Percentiles rank a stretch among this genome's conserved stretches.
Evolutionary conservation across 73 alveolate species (phyloP).

Genomic region (Stentor coeruleus): DNA sequence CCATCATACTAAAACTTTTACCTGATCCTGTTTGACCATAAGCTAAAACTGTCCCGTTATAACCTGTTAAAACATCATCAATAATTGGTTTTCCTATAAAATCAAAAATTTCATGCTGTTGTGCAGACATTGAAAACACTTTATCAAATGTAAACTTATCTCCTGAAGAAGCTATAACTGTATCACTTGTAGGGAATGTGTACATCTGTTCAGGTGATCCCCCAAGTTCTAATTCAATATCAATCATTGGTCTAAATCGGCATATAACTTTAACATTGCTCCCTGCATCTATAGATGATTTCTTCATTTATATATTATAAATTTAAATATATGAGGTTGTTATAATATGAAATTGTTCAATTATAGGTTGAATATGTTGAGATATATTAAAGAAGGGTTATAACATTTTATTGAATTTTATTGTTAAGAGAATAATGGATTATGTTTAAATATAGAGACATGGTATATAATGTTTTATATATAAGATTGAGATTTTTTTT

Average conservation of each 20-base stretch:
- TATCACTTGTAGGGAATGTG: neutral
- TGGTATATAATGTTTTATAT: too few relatives aligned
- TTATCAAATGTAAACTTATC: conserved; percentile 50
- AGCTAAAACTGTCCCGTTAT: conserved; percentile 81
- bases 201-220: neutral
- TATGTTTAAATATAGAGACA: too few relatives aligned
- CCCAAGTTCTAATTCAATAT: conserved; percentile 28
- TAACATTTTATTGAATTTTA: too few relatives aligned
- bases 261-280: conserved; percentile 48
- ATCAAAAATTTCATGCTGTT: conserved; percentile 49
- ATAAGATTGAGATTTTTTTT: too few relatives aligned
- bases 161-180: neutral
- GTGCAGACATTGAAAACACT: conserved; percentile 47
- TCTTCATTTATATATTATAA: too few relatives aligned
- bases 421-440: too few relatives aligned
- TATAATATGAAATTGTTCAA: too few relatives aligned
- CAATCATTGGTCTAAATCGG: conserved; percentile 53
- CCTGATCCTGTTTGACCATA: conserved; percentile 95
- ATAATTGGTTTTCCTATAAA: conserved; percentile 53
- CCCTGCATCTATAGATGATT: too few relatives aligned
- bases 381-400: too few relatives aligned
- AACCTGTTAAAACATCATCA: conserved; percentile 70
- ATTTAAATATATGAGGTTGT: too few relatives aligned
- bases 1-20: conserved; percentile 86
- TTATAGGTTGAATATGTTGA: too few relatives aligned